Evolutionary conservation across 2,329 filamentous ascomycete species (phyloP).

Genomic region (Trichoderma hamatum): DNA sequence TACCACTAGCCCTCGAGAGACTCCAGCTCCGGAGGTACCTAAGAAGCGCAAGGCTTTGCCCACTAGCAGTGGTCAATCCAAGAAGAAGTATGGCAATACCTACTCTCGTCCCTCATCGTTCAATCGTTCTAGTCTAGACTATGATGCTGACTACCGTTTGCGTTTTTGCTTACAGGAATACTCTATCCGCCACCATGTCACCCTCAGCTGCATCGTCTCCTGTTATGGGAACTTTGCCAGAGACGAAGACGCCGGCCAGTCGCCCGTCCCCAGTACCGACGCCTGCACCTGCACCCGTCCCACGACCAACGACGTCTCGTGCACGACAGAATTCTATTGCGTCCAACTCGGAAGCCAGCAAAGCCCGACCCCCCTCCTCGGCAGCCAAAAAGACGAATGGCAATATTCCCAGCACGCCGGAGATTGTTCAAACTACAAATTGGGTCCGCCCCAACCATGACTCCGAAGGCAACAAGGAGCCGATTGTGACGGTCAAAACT

Average conservation of each 20-base stretch:
- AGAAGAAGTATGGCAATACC: constrained; percentile 69
- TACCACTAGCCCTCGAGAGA: constrained; percentile 69
- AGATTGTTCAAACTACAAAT: constrained; percentile 39
- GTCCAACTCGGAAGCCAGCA: constrained; percentile 57
- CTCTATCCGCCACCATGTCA: constrained; percentile 56
- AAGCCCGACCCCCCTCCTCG: constrained; percentile 59
- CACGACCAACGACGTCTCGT: constrained; percentile 69
- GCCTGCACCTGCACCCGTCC: constrained; percentile 42
- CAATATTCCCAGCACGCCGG: constrained; percentile 44
- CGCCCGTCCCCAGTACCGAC: constrained; percentile 64
- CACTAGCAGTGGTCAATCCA: constrained; percentile 68
- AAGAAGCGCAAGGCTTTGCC: constrained; percentile 72
- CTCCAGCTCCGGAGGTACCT: constrained; percentile 67
- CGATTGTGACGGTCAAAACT: constrained; percentile 37
- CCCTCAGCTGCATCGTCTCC: constrained; percentile 77
- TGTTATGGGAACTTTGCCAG: constrained; percentile 68
- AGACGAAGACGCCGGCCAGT: constrained; percentile 54
- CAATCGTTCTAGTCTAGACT: not conserved
- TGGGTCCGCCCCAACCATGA: constrained; percentile 44
- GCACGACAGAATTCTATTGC: constrained; percentile 75
- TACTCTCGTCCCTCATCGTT: not conserved
- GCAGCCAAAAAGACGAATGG: constrained; percentile 66
- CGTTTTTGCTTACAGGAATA: constrained; percentile 38
- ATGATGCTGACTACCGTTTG: constrained; percentile 28
- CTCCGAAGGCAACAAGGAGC: constrained; percentile 56